Base-by-base conservation (phyloP, 805 yeast genomes). In the Priceomyces haplophilus region DNA sequence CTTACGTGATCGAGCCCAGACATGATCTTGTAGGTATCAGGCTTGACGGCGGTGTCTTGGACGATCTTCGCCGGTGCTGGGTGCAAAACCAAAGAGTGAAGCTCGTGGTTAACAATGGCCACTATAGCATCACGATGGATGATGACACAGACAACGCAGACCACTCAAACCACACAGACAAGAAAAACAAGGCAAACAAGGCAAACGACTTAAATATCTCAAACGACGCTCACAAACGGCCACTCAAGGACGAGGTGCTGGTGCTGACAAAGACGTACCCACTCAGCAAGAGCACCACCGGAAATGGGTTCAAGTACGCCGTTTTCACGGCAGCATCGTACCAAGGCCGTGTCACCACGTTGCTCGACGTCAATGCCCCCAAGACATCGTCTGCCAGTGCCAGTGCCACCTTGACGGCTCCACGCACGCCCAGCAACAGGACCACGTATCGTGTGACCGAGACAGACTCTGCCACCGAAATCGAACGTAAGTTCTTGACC, bases 21-120 rank as follows among this genome's bases (percentile, higher is more conserved):
- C 25, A 23, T 13, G 19, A 23, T 7, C 39, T 36, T 23, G 19
- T 15, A 6, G 39, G 39, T 11, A 23, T 36, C n/a, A 6, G 15
- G 4, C 15, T 36, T 11, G 39, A 36, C 3, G 31, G 30, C 4
- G 13, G 18, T 12, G 17, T 36, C 7, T 21, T 23, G 29, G 19
- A 36, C 12, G 27, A 24, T 7, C 31, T 36, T n/a, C n/a, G 30
- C 18, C 11, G 18, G 17, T 16, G 39, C 27, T 36, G 39, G 39
- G 19, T 25, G 31, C 39, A 25, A 23, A 36, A 36, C 19, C 29
- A 36, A 23, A 23, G 30, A 12, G 31, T 70, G 27, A 65, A 62
- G 51, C 52, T 69, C 37, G 51, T 69, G 34, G 72, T 69, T 29
- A 61, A 64, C 43, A 49, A 67, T 45, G 74, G 73, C 11, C 20